Evolutionary conservation across 495 filamentous ascomycete genomes (phyloP).

Genomic region (Neurospora sp.): DNA sequence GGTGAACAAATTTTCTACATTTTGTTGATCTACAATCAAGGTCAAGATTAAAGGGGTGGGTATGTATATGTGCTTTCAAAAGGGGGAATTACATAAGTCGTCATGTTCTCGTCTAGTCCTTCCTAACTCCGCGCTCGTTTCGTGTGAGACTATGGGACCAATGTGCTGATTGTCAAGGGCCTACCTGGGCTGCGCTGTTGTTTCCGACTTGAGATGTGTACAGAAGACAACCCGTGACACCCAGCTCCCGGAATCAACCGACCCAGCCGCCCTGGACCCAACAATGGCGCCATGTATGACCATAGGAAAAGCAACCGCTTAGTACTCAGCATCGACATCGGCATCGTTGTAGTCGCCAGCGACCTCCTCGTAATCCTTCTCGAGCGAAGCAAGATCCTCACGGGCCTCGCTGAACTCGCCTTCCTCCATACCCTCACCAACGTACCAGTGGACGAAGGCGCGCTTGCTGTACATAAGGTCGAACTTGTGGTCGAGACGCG

Average conservation of each 20-base stretch:
- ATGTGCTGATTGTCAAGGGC: background rate
- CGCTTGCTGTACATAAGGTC: conserved; percentile 97
- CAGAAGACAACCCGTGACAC: background rate
- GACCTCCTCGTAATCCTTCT: conserved; percentile 92
- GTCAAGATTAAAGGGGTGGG: background rate
- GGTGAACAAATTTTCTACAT: background rate
- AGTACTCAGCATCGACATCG: conserved; percentile 64
- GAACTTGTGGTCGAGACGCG: conserved; percentile 83
- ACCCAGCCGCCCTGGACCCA: background rate
- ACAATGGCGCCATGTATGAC: background rate
- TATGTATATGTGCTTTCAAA: background rate
- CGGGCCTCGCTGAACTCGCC: conserved; percentile 87
- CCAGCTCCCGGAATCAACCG: background rate
- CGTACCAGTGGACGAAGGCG: conserved; percentile 93
- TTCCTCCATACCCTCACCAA: conserved; percentile 94
- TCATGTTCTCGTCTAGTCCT: background rate
- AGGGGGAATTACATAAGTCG: background rate
- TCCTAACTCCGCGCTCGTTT: background rate
- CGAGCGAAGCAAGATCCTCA: conserved; percentile 79
- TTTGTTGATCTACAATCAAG: background rate
- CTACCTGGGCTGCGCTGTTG: background rate
- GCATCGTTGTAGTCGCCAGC: conserved; percentile 64
- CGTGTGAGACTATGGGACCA: background rate
- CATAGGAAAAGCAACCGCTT: conserved; percentile 17
- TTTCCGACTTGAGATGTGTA: background rate